Evolutionary conservation across 352 stramenopile species (phyloP).

Genomic region (Phytophthora crassamura): DNA sequence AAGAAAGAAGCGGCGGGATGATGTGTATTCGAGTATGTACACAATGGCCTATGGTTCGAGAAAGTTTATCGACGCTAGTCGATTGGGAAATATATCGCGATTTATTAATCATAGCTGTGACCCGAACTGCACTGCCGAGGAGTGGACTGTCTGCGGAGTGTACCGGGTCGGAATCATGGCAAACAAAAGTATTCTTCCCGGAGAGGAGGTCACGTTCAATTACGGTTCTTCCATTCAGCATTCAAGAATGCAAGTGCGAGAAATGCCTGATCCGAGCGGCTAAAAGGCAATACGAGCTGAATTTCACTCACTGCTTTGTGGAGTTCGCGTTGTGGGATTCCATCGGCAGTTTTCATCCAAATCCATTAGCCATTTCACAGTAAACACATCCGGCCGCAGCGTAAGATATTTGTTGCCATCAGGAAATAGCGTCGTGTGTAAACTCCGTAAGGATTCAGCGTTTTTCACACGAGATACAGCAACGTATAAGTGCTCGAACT

Average conservation of each 20-base stretch:
- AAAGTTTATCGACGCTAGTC: background rate
- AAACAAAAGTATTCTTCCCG: background rate
- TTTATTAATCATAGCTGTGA: background rate
- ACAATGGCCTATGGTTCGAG: background rate
- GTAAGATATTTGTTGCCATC: background rate
- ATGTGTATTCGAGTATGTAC: background rate
- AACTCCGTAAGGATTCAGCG: constrained; percentile 1
- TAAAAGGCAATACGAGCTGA: too few relatives aligned
- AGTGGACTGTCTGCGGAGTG: background rate
- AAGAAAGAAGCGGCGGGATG: background rate
- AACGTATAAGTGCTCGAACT: constrained; percentile 10
- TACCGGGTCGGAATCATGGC: background rate
- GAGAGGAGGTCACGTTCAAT: background rate
- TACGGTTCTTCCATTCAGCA: background rate
- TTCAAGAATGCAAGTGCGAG: too few relatives aligned
- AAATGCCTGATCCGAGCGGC: too few relatives aligned
- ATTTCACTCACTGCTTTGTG: too few relatives aligned
- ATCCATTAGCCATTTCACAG: constrained; percentile 11
- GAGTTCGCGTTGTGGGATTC: background rate
- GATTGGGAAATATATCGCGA: background rate
- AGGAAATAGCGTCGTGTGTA: background rate
- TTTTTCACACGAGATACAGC: constrained; percentile 2
- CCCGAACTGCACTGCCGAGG: background rate
- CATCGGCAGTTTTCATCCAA: constrained; percentile 2
- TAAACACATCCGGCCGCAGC: background rate